Evolutionary conservation across 805 yeast genomes (phyloP).

Genomic region (Saturnispora ahearnii): DNA sequence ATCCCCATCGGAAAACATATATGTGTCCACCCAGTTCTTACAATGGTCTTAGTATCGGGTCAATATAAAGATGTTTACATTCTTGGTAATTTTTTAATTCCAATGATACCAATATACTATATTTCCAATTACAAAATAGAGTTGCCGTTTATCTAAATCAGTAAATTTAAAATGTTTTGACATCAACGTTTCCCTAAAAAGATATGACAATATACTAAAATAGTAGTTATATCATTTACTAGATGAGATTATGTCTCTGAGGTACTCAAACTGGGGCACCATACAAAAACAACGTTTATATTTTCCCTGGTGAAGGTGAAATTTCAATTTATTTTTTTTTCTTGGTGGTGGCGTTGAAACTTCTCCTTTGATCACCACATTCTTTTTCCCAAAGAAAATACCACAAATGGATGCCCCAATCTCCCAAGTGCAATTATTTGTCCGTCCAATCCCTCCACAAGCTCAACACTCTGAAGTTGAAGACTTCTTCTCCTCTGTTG

Average conservation of each 20-base stretch:
- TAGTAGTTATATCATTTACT: no score
- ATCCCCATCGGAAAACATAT: no score
- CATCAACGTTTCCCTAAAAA: no score
- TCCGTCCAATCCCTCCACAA: conserved; percentile 32
- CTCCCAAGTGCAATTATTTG: conserved; percentile 31
- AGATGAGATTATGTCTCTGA: no score
- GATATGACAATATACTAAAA: no score
- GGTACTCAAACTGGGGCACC: no score
- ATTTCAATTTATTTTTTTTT: neutral
- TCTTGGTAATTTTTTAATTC: neutral
- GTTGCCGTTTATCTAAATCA: no score
- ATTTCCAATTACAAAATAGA: no score
- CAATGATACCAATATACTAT: neutral
- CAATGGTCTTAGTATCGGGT: no score
- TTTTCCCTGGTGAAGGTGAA: neutral
- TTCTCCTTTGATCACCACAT: neutral
- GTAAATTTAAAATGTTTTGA: no score
- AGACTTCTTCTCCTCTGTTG: conserved; percentile 58
- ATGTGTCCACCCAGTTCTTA: no score
- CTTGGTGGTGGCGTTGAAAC: neutral
- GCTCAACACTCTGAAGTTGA: conserved; percentile 45
- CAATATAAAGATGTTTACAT: neutral
- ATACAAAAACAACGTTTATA: neutral
- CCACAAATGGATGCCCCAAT: conserved; percentile 14
- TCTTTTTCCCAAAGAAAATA: neutral